phyloP scores from a whole-genome alignment of 257 asterid species.

The Solanum gandarillasii region DNA sequence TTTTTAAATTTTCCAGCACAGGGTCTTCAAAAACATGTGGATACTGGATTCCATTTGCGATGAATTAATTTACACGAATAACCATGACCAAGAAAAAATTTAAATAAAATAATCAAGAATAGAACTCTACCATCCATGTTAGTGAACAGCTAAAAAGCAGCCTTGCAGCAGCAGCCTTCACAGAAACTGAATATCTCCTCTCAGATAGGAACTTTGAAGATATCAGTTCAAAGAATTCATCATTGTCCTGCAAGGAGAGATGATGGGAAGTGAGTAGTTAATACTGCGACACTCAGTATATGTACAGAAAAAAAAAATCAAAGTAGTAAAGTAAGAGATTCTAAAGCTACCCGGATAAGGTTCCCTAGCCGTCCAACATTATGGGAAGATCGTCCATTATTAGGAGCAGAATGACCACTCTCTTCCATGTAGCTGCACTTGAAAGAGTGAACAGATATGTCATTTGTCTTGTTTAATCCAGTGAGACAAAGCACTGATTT shows the following conservation, averaged over 20 bases:
- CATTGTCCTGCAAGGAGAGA: conserved; percentile 71
- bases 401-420: conserved; percentile 46
- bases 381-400: conserved; percentile 75
- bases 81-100: conserved; percentile 1
- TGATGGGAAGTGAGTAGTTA: not conserved
- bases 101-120: not conserved
- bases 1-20: conserved; percentile 66
- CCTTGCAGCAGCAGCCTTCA: conserved; percentile 77
- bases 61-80: conserved; percentile 10
- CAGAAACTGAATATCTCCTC: conserved; percentile 54
- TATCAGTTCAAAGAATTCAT: conserved; percentile 79
- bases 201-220: conserved; percentile 69
- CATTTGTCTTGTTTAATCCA: not conserved
- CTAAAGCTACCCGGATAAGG: conserved; percentile 64
- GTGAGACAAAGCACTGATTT: not conserved
- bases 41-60: conserved; percentile 50
- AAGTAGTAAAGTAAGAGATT: conserved; percentile 1
- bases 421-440: conserved; percentile 69
- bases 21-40: conserved; percentile 89
- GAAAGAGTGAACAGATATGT: not conserved
- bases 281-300: not conserved
- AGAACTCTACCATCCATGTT: conserved; percentile 68
- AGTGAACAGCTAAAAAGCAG: conserved; percentile 87
- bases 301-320: not conserved
- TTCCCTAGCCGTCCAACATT: conserved; percentile 81